Conservation (phyloP, 2,329 filamentous ascomycete genomes). For the Penicillium sp. region DNA sequence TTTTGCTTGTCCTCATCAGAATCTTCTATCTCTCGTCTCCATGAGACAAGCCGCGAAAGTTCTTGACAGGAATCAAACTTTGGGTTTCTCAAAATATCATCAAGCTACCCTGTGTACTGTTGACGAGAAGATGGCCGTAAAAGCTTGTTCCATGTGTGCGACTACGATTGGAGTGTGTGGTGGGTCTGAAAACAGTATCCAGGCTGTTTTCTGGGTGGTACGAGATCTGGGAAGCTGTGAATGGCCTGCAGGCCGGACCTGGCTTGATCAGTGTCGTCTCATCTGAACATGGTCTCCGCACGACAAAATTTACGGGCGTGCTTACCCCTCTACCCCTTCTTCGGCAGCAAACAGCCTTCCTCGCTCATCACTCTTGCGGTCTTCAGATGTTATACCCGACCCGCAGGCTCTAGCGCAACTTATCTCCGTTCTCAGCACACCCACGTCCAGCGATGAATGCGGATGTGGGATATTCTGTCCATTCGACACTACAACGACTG, state of each 20-base stretch:
- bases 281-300: no score
- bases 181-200: conserved; percentile 1
- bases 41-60: not conserved
- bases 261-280: conserved; percentile 7
- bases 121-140: not conserved
- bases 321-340: no score
- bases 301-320: no score
- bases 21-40: conserved; percentile 2
- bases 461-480: no score
- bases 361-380: no score
- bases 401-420: no score
- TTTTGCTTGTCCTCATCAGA: conserved; percentile 6
- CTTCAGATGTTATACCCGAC: no score
- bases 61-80: not conserved
- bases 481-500: no score
- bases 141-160: conserved; percentile 3
- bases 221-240: conserved; percentile 2
- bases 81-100: conserved; percentile 2
- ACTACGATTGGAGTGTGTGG: conserved; percentile 1
- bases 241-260: conserved; percentile 2
- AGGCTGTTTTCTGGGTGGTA: conserved; percentile 4
- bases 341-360: no score
- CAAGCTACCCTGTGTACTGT: not conserved
- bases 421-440: no score
- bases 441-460: no score